Percentiles rank a stretch among this genome's conserved stretches.
These are phyloP conservation scores for Penicillium rolfsii DNA, from an alignment of 2,329 filamentous ascomycete species.

Conservation along the genomic window DNA sequence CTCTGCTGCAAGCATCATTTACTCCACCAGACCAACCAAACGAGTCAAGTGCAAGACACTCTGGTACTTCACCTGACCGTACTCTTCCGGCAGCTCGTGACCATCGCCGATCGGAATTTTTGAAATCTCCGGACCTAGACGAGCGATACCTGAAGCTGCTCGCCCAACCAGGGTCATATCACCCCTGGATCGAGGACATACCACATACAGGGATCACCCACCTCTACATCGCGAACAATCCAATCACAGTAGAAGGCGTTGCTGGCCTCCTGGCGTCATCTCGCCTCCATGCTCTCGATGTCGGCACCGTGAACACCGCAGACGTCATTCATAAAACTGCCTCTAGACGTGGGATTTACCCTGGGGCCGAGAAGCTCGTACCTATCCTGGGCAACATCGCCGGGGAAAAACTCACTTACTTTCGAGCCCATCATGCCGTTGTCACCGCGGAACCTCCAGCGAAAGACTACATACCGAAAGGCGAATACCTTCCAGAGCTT, in stretches of 20 bases:
- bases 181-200: constrained; percentile 59
- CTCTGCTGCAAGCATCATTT: constrained; percentile 58
- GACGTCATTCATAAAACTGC: constrained; percentile 30
- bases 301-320: constrained; percentile 52
- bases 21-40: constrained; percentile 22
- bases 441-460: constrained; percentile 52
- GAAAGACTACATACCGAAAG: constrained; percentile 34
- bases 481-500: constrained; percentile 39
- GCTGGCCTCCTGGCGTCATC: constrained; percentile 56
- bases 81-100: constrained; percentile 15
- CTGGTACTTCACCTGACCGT: constrained; percentile 13
- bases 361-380: constrained; percentile 59
- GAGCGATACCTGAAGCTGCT: constrained; percentile 54
- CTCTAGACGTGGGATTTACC: constrained; percentile 36
- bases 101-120: constrained; percentile 23
- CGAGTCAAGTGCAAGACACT: constrained; percentile 9
- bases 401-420: constrained; percentile 54
- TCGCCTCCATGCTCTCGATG: constrained; percentile 59
- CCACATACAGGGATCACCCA: constrained; percentile 62
- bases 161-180: constrained; percentile 54
- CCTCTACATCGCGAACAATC: constrained; percentile 61
- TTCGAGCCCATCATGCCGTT: constrained; percentile 60
- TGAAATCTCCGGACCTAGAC: constrained; percentile 45
- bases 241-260: constrained; percentile 59
- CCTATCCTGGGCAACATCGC: constrained; percentile 54